These are phyloP conservation scores for Zymoseptoria tritici DNA, from an alignment of 2,329 filamentous ascomycete species.

Conservation along the genomic window DNA sequence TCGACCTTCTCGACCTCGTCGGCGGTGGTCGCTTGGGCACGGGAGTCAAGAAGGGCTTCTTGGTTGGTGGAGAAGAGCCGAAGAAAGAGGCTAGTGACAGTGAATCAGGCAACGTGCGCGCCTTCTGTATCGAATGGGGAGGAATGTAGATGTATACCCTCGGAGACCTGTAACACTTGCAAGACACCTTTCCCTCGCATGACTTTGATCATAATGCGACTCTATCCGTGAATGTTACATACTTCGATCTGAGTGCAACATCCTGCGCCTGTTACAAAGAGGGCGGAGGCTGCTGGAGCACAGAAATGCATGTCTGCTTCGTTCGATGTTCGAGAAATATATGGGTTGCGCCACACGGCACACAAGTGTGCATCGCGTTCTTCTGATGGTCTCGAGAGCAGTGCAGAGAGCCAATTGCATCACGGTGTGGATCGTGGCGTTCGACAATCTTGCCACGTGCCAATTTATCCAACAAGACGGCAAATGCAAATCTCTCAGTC, in stretches of 20 bases:
- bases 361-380: background rate
- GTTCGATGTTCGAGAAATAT: background rate
- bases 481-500: background rate
- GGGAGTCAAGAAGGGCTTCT: slow-evolving; percentile 89
- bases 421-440: background rate
- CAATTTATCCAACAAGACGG: background rate
- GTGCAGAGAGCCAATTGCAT: background rate
- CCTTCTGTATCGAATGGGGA: slow-evolving; percentile 89
- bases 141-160: slow-evolving; percentile 58
- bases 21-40: slow-evolving; percentile 82
- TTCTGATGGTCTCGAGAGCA: background rate
- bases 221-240: background rate
- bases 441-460: background rate
- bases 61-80: slow-evolving; percentile 64
- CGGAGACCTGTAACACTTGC: background rate
- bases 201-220: background rate
- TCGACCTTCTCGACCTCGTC: slow-evolving; percentile 77
- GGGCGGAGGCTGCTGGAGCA: background rate
- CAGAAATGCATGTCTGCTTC: background rate
- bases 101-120: slow-evolving; percentile 46
- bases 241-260: background rate
- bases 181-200: background rate
- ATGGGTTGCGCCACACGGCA: background rate
- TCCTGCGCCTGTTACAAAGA: background rate
- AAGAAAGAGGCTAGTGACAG: slow-evolving; percentile 30